Conservation (phyloP, 2,329 filamentous ascomycete species). For the Penicillium sp. region DNA sequence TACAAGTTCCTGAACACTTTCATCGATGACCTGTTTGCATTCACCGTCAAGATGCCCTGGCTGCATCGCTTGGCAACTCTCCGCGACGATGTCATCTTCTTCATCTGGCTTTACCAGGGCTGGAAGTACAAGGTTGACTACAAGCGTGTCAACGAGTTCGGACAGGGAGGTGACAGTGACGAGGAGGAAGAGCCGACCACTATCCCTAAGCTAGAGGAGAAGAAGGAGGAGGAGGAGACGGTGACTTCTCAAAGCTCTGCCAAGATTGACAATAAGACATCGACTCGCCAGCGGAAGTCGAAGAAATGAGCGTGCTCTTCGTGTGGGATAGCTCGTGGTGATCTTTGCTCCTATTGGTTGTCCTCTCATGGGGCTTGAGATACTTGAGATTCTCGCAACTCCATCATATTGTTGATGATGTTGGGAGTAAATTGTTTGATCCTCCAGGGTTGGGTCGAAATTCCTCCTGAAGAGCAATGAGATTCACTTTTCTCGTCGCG, state of each 20-base stretch:
- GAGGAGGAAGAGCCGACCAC: slow-evolving; percentile 50
- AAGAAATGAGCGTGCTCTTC: slow-evolving; percentile 27
- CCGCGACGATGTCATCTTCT: slow-evolving; percentile 96
- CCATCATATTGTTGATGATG: not conserved
- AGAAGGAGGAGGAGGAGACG: slow-evolving; percentile 22
- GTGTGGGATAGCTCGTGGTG: not conserved
- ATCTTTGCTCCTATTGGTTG: not conserved
- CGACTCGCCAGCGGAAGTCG: slow-evolving; percentile 39
- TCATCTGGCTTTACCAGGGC: slow-evolving; percentile 92
- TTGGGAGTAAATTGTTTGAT: not conserved
- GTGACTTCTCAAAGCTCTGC: slow-evolving; percentile 34
- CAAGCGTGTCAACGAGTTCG: slow-evolving; percentile 93
- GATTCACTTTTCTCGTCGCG: not conserved
- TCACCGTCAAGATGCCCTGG: slow-evolving; percentile 98
- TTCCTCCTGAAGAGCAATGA: not conserved
- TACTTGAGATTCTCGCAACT: not conserved
- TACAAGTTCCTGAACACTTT: slow-evolving; percentile 99
- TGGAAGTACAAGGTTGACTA: slow-evolving; percentile 93
- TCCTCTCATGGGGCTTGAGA: not conserved
- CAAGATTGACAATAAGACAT: slow-evolving; percentile 32
- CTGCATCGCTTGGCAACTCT: slow-evolving; percentile 90
- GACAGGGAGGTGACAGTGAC: slow-evolving; percentile 94
- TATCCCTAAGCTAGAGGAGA: slow-evolving; percentile 23
- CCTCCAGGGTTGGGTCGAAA: not conserved
- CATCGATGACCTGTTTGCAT: slow-evolving; percentile 97